Evolutionary conservation across 441 rosid species (phyloP).

Genomic region (Arabidopsis hybrid): DNA sequence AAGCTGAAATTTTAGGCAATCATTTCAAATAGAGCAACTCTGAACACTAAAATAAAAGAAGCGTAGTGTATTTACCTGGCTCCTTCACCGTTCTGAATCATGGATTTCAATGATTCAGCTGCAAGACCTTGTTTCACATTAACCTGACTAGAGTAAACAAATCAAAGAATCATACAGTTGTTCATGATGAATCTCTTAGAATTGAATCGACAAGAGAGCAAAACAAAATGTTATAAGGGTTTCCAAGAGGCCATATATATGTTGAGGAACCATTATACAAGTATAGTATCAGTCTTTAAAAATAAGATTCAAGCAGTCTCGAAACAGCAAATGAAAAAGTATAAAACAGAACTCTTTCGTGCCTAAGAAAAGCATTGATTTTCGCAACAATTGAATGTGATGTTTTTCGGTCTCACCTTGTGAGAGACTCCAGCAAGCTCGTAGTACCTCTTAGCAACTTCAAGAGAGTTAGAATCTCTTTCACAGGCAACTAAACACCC

Average conservation of each 20-base stretch:
- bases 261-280: constrained; percentile 3
- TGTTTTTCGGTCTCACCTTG: constrained; percentile 55
- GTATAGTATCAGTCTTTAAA: background rate
- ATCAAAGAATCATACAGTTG: constrained; percentile 32
- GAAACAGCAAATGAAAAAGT: background rate
- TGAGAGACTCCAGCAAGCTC: constrained; percentile 77
- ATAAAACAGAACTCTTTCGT: background rate
- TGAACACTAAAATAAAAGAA: constrained; percentile 1
- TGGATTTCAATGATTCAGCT: constrained; percentile 63
- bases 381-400: background rate
- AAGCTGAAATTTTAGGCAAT: constrained; percentile 1
- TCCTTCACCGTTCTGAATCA: constrained; percentile 76
- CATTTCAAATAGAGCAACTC: background rate
- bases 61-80: constrained; percentile 57
- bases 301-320: constrained; percentile 14
- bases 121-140: constrained; percentile 78
- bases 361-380: background rate
- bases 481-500: constrained; percentile 92
- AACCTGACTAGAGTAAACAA: constrained; percentile 56
- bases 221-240: background rate
- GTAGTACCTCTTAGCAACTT: constrained; percentile 78
- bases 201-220: background rate
- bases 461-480: constrained; percentile 74
- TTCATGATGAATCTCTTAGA: background rate
- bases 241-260: constrained; percentile 2